Conservation (phyloP, 441 rosid genomes). For the Aleurites moluccanus region DNA sequence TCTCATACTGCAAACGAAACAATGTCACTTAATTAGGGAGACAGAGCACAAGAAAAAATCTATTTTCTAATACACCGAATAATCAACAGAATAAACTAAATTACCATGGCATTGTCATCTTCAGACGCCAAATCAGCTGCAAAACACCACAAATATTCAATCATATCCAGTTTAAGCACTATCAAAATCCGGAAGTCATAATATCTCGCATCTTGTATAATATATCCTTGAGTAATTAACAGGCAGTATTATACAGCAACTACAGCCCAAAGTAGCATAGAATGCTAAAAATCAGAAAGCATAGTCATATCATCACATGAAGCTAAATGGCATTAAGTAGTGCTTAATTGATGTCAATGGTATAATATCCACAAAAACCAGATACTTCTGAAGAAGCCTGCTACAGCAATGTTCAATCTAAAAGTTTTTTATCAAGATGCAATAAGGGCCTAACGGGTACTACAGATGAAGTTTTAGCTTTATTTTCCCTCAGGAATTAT, state of each 20-base stretch:
- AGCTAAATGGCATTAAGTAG: background rate
- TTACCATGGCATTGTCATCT: slow-evolving; percentile 54
- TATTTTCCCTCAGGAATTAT: background rate
- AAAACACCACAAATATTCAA: slow-evolving; percentile 23
- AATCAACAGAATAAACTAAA: slow-evolving; percentile 7
- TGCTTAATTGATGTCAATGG: background rate
- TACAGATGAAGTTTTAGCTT: background rate
- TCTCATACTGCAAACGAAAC: slow-evolving; percentile 46
- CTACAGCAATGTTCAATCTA: background rate
- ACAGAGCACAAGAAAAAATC: background rate
- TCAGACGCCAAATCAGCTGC: slow-evolving; percentile 78
- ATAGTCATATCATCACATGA: background rate
- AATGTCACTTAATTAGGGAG: slow-evolving; percentile 4
- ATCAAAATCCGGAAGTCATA: background rate
- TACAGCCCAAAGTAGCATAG: background rate
- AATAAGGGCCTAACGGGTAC: background rate
- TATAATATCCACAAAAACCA: background rate
- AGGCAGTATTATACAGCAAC: background rate
- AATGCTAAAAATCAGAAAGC: background rate
- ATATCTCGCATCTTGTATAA: background rate
- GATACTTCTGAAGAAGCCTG: background rate
- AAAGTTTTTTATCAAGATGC: background rate
- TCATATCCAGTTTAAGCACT: slow-evolving; percentile 22
- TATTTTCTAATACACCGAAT: background rate
- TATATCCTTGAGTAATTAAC: background rate